Percentiles rank a stretch among this genome's conserved stretches.
These are phyloP conservation scores for Pneumocystis jirovecii DNA, from an alignment of 1,139 yeast genomes.

Conservation along the genomic window DNA sequence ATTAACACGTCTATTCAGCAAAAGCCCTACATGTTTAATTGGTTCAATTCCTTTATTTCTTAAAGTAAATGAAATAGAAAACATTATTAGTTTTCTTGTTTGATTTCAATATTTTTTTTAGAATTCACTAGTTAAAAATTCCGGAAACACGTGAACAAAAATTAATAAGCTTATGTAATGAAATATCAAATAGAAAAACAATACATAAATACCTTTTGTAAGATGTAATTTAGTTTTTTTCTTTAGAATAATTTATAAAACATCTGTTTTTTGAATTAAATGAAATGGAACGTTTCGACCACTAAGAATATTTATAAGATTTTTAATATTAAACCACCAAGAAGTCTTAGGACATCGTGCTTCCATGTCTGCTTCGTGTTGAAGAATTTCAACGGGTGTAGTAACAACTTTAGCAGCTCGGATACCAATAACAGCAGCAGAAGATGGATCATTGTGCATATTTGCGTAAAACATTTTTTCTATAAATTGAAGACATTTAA, in stretches of 20 bases:
- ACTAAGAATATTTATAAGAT: slow-evolving; percentile 69
- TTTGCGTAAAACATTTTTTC: slow-evolving; percentile 15
- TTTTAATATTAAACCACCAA: slow-evolving; percentile 65
- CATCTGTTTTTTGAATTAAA: not conserved
- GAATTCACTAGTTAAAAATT: not conserved
- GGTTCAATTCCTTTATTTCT: not conserved
- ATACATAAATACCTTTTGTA: not conserved
- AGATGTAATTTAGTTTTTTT: not conserved
- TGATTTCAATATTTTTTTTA: not conserved
- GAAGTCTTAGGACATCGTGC: slow-evolving; percentile 80
- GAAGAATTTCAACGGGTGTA: slow-evolving; percentile 57
- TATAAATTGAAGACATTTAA: slow-evolving; percentile 63
- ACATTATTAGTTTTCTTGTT: not conserved
- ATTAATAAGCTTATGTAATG: not conserved
- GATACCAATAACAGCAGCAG: slow-evolving; percentile 81
- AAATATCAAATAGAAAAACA: not conserved
- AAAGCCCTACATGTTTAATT: not conserved
- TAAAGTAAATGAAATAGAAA: not conserved
- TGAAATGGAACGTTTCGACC: slow-evolving; percentile 29
- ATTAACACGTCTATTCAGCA: not conserved
- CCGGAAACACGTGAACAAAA: not conserved
- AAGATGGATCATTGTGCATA: slow-evolving; percentile 29
- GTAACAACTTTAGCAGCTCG: slow-evolving; percentile 63
- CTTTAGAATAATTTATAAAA: not conserved
- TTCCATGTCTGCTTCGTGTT: slow-evolving; percentile 70